Conservation (phyloP, 176 grass and related monocot genomes). For the Bothriochloa decipiens region DNA sequence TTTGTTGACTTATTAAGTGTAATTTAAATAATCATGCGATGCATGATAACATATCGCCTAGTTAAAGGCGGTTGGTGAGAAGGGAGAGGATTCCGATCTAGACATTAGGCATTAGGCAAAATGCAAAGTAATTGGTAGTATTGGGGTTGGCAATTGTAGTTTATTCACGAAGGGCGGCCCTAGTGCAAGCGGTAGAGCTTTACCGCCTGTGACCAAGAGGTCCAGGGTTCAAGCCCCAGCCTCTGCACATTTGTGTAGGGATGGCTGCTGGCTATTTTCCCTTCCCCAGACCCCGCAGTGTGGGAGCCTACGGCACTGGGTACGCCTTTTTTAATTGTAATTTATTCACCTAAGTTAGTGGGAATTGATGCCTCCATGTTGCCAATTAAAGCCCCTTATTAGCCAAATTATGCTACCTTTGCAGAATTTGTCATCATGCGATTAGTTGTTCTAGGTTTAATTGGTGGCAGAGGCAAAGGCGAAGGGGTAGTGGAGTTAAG, state of each 20-base stretch:
- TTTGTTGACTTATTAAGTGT: constrained; percentile 9
- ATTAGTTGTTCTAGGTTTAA: not conserved
- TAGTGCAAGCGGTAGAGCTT: too few species aligned
- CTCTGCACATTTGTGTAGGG: too few species aligned
- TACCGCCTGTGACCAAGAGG: too few species aligned
- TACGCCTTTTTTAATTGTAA: too few species aligned
- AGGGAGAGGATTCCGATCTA: not conserved
- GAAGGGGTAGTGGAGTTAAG: not conserved
- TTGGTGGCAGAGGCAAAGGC: not conserved
- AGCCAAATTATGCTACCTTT: not conserved
- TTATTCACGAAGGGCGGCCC: too few species aligned
- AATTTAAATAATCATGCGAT: constrained; percentile 6
- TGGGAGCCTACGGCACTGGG: too few species aligned
- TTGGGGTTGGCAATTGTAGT: not conserved
- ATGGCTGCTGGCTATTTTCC: too few species aligned
- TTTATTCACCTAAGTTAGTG: not conserved
- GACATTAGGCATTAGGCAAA: not conserved
- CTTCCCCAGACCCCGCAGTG: too few species aligned
- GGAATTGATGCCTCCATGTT: not conserved
- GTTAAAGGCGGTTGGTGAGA: not conserved
- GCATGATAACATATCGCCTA: not conserved
- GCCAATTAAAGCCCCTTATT: not conserved
- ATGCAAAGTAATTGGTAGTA: not conserved
- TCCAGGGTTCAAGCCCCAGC: too few species aligned
- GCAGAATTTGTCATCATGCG: not conserved